Percentiles rank a stretch among this genome's conserved stretches.
phyloP scores from a whole-genome alignment of 305 asterid species.

The Ilex paraguariensis region DNA sequence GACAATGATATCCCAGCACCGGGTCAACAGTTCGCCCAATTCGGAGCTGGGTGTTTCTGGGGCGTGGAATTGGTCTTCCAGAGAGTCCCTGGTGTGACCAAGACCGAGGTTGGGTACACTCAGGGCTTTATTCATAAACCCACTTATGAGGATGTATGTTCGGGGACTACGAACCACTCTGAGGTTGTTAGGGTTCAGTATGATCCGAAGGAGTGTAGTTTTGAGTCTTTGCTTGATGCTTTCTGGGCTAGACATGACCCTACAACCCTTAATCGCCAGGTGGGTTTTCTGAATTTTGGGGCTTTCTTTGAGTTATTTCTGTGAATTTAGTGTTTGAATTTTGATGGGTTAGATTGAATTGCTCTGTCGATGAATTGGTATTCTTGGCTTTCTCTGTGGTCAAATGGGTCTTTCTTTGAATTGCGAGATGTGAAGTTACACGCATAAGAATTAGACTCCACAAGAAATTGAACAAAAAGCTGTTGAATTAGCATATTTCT shows the following conservation, averaged over 20 bases:
- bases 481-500: too few species aligned
- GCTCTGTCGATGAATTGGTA: background rate
- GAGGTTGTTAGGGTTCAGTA: constrained; percentile 92
- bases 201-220: constrained; percentile 81
- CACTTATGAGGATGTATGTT: constrained; percentile 66
- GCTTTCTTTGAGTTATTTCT: background rate
- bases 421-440: too few species aligned
- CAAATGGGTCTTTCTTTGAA: too few species aligned
- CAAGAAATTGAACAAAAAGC: too few species aligned
- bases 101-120: constrained; percentile 81
- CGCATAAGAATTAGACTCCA: too few species aligned
- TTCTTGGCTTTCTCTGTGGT: too few species aligned
- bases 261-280: constrained; percentile 91
- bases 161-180: constrained; percentile 68
- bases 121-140: constrained; percentile 74
- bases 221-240: constrained; percentile 52
- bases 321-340: background rate
- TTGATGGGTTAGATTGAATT: background rate
- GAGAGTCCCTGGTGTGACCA: constrained; percentile 77
- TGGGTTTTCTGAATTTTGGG: constrained; percentile 5
- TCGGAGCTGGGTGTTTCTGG: constrained; percentile 99
- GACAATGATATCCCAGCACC: constrained; percentile 71
- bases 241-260: constrained; percentile 97
- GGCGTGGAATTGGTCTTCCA: constrained; percentile 88
- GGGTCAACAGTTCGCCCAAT: constrained; percentile 76